A percentile compares a stretch with the other conserved stretches of the same genome.
Evolutionary conservation across 768 basidiomycete species (phyloP).

Genomic region (Serpula lacrymans): DNA sequence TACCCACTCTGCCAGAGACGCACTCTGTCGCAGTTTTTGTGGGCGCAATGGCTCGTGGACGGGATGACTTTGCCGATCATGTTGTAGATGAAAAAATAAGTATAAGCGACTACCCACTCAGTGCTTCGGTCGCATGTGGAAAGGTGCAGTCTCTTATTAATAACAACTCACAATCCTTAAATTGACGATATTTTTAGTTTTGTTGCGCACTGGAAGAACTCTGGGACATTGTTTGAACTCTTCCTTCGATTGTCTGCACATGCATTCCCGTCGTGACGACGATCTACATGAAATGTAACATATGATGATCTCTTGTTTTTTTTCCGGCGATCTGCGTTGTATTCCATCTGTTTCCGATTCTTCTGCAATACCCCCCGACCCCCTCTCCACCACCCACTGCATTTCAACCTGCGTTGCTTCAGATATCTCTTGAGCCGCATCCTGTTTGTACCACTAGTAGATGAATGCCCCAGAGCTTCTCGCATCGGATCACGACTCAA

Average conservation of each 20-base stretch:
- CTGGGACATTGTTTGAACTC: conserved; percentile 80
- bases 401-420: conserved; percentile 32
- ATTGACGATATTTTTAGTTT: conserved; percentile 48
- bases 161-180: conserved; percentile 4
- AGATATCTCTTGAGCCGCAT: conserved; percentile 18
- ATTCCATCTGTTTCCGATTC: conserved; percentile 9
- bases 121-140: conserved; percentile 93
- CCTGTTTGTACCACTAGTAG: conserved; percentile 28
- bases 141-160: conserved; percentile 59
- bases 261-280: too few species aligned
- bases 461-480: conserved; percentile 21
- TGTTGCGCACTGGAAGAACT: conserved; percentile 91
- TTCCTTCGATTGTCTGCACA: conserved; percentile 5
- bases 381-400: conserved; percentile 15
- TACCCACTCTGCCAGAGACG: conserved; percentile 81
- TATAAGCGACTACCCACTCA: conserved; percentile 90
- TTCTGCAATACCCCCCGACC: conserved; percentile 3
- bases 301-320: conserved; percentile 9
- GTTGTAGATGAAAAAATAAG: conserved; percentile 95
- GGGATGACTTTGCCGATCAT: conserved; percentile 95
- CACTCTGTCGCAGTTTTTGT: conserved; percentile 94
- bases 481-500: conserved; percentile 33
- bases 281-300: conserved; percentile 13
- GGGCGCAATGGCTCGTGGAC: conserved; percentile 96
- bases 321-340: conserved; percentile 6